Evolutionary conservation across 2,329 filamentous ascomycete genomes (phyloP), one percentile per base, ranked within the genome.

Genomic region (Stagonosporopsis tanaceti): DNA sequence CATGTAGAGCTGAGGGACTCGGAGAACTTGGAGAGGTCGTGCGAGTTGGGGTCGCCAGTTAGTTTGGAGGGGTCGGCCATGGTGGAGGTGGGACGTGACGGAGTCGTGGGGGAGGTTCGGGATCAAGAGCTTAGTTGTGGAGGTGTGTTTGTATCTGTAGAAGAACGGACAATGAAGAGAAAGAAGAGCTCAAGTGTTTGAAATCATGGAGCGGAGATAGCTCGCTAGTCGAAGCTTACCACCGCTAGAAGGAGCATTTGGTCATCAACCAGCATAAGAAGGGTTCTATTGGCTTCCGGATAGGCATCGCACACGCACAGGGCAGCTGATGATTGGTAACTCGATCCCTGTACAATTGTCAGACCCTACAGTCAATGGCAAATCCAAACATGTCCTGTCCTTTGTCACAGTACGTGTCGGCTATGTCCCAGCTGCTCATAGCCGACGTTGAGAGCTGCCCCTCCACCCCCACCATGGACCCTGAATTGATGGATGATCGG

Each of bases 1-100:
- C 81, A 84, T 7, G 76, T 74, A 12, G 79, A 78, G 24, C 69
- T 68, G 12, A 81, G 69, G 11, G 65, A 66, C 4, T 72, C 61
- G 41, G 64, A 56, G 67, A 79, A 79, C 9, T 69, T 39, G 20
- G 72, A 67, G 4, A 55, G 14, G 28, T 69, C 60, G 59, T 79
- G 76, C 9, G 65, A 56, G 11, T 79, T 80, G 2, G 78, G 78
- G 56, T 80, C 69, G 48, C 77, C 77, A 30, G 76, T 78, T 17
- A 63, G 35, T 30, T 50, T 38, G 25, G 12, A 25, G 45, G 53
- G 68, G 34, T 35, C 32, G 6, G 48, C 37, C 55, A 58, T 58
- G 12, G 22, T 53, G 9, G 22, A 5, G 17, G 14, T 25, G 22
- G 28, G 28, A 6, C 5, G 42, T n/a, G 35, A 6, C 11, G 11